phyloP scores from a whole-genome alignment of 768 basidiomycete species.

The Thelephora aurantiotincta region DNA sequence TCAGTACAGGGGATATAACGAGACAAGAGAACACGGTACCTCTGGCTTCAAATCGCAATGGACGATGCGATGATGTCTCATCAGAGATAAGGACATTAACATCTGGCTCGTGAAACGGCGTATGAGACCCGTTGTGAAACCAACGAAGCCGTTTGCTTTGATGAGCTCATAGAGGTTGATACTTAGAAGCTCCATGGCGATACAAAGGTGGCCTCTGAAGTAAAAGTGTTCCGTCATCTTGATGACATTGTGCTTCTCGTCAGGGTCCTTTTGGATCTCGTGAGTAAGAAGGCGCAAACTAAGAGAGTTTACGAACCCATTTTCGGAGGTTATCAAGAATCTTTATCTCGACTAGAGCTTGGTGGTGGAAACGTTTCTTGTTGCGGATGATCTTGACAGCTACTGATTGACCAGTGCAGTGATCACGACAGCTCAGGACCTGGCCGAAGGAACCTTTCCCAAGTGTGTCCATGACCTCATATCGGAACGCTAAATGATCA shows the following conservation, averaged over 20 bases:
- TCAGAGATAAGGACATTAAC: slow-evolving; percentile 78
- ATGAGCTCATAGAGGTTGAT: slow-evolving; percentile 98
- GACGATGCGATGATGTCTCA: slow-evolving; percentile 95
- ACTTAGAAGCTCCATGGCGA: slow-evolving; percentile 94
- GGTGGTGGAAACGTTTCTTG: slow-evolving; percentile 98
- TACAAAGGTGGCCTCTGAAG: slow-evolving; percentile 94
- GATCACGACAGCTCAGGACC: slow-evolving; percentile 90
- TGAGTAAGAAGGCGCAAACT: not conserved
- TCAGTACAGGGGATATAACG: not conserved
- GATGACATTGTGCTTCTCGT: slow-evolving; percentile 94
- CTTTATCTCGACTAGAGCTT: slow-evolving; percentile 98
- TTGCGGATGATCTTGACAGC: slow-evolving; percentile 99
- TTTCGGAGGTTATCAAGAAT: slow-evolving; percentile 91
- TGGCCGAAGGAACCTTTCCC: slow-evolving; percentile 99
- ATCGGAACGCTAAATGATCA: slow-evolving; percentile 95
- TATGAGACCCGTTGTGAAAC: slow-evolving; percentile 92
- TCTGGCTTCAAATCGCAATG: slow-evolving; percentile 99
- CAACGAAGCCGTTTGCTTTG: slow-evolving; percentile 96
- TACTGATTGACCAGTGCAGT: slow-evolving; percentile 89
- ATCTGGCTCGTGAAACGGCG: slow-evolving; percentile 95
- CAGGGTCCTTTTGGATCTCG: slow-evolving; percentile 55
- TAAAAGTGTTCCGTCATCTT: slow-evolving; percentile 98
- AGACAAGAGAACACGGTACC: slow-evolving; percentile 28
- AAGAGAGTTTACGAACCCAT: slow-evolving; percentile 60
- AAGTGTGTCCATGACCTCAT: slow-evolving; percentile 82